phyloP scores from a whole-genome alignment of 345 rosid genomes.

The Carallia brachiata region DNA sequence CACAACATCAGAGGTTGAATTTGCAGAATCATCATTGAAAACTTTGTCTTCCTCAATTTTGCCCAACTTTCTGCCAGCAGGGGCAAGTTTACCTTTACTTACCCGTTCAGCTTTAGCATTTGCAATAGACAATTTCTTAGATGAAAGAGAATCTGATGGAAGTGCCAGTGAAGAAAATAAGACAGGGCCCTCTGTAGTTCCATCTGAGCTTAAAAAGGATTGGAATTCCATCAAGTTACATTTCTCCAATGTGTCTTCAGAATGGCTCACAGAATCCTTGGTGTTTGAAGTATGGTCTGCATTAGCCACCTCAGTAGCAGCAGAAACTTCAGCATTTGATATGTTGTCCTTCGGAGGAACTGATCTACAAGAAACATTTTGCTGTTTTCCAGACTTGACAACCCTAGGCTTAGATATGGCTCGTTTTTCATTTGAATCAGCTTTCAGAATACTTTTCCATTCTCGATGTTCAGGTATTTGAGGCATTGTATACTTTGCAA shows the following conservation, averaged over 20 bases:
- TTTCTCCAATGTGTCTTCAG: slow-evolving; percentile 42
- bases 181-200: slow-evolving; percentile 41
- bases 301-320: slow-evolving; percentile 34
- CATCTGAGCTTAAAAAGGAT: slow-evolving; percentile 43
- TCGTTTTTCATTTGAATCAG: slow-evolving; percentile 58
- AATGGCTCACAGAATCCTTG: slow-evolving; percentile 38
- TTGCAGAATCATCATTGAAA: slow-evolving; percentile 35
- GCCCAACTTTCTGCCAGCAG: slow-evolving; percentile 24
- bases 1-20: slow-evolving; percentile 35
- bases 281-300: slow-evolving; percentile 40
- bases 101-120: slow-evolving; percentile 18
- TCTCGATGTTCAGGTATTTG: slow-evolving; percentile 56
- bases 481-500: slow-evolving; percentile 62
- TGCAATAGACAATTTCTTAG: slow-evolving; percentile 31
- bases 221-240: slow-evolving; percentile 29
- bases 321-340: slow-evolving; percentile 32
- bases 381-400: slow-evolving; percentile 57
- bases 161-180: slow-evolving; percentile 47
- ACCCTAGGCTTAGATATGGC: slow-evolving; percentile 50
- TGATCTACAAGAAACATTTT: slow-evolving; percentile 43
- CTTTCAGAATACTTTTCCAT: slow-evolving; percentile 55
- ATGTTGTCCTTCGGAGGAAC: slow-evolving; percentile 44
- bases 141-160: slow-evolving; percentile 31
- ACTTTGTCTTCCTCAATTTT: slow-evolving; percentile 40
- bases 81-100: slow-evolving; percentile 29